Evolutionary conservation across 352 stramenopile species (phyloP), one percentile per base, ranked within the genome.

Genomic region (Pythium sukuiense): DNA sequence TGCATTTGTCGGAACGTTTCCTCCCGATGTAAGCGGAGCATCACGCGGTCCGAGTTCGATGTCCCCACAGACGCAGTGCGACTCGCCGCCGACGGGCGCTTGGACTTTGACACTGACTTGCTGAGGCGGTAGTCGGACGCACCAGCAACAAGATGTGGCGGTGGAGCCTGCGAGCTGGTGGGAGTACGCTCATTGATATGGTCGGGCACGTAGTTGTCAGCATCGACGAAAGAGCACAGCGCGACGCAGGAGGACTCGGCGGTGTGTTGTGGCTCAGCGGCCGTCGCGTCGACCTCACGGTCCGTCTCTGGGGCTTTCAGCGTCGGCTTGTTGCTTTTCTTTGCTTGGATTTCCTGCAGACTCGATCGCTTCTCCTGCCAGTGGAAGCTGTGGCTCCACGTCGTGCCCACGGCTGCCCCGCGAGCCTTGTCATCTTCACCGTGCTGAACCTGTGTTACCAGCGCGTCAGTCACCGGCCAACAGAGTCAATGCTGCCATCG

Each of bases 1-100:
- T 90, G 78, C 84, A 92, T 92, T n/a, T 77, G 66, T 26, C 74
- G 76, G 50, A 81, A 80, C 43, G 68, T 63, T 55, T 87, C 74
- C 41, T 90, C 84, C 9, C 81, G 81, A 41, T 82, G 79, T 1
- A 60, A 48, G n/a, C 80, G 80, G 33, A 73, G 62, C 18, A 39
- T 73, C 58, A 83, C 20, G 35, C 72, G 16, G 58, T 74, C 62
- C 64, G 53, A 39, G 12, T 74, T 82, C 1, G 45, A 53, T 16
- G 30, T 29, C 26, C 26, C 20, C 1, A n/a, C 14, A 0, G 33
- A n/a, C 13, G 14, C 41, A 26, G 41, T 14, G 18, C 3, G 16
- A 48, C 41, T 48, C 18, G 39, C 16, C 4, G 29, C 29, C 1
- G 30, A 41, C 33, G 41, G n/a, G 7, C 46, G 46, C 46, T 54